These are phyloP conservation scores for Puccinia coronata DNA, from an alignment of 1,284 basidiomycete species.

Conservation along the genomic window DNA sequence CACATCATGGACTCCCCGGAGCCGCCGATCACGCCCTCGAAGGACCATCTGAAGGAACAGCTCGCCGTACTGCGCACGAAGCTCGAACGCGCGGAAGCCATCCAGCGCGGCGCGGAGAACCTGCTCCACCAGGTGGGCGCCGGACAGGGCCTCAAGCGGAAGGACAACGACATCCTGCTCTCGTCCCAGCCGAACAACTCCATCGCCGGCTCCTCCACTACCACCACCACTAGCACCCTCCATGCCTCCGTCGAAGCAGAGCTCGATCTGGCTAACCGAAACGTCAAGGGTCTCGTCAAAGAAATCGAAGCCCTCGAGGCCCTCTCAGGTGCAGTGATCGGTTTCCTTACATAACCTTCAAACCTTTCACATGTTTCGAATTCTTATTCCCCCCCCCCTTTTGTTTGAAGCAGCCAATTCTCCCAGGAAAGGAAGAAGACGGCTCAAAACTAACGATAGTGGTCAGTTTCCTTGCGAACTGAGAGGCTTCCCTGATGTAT, in stretches of 20 bases:
- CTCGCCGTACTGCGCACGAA: slow-evolving; percentile 11
- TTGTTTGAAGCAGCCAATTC: slow-evolving; percentile 12
- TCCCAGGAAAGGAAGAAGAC: slow-evolving; percentile 41
- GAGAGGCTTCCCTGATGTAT: no score
- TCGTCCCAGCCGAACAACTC: slow-evolving; percentile 11
- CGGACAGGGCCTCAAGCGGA: slow-evolving; percentile 39
- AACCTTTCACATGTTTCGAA: slow-evolving; percentile 3
- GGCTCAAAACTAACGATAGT: slow-evolving; percentile 34
- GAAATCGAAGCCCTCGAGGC: slow-evolving; percentile 47
- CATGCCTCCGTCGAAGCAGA: slow-evolving; percentile 48
- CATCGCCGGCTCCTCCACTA: not conserved
- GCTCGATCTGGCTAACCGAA: slow-evolving; percentile 40
- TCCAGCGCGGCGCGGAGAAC: slow-evolving; percentile 47
- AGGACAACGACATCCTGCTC: slow-evolving; percentile 27
- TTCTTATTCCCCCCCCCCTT: no score
- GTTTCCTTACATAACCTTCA: not conserved
- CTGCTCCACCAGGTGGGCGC: slow-evolving; percentile 42
- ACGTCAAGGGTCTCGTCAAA: slow-evolving; percentile 32
- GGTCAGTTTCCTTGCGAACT: not conserved
- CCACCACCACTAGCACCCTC: slow-evolving; percentile 6
- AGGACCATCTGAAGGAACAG: slow-evolving; percentile 41
- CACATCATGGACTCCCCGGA: slow-evolving; percentile 14
- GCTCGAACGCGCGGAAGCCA: slow-evolving; percentile 39
- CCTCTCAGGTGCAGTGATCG: slow-evolving; percentile 18
- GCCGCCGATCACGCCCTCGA: slow-evolving; percentile 34